These are phyloP conservation scores for Lasiosphaeria miniovina DNA, from an alignment of 495 filamentous ascomycete species.

Conservation along the genomic window DNA sequence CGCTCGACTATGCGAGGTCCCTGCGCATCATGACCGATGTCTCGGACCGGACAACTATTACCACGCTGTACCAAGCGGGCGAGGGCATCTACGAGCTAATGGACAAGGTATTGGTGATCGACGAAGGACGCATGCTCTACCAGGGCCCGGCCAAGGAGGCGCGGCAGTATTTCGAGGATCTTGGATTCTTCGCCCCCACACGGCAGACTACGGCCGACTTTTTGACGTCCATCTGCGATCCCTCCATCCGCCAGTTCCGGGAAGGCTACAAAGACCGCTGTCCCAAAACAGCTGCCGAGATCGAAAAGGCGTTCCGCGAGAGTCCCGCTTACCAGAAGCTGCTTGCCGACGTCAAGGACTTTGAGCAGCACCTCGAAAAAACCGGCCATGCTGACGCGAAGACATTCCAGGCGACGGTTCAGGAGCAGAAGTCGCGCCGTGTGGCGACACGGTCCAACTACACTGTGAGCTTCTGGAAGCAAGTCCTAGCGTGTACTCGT, in stretches of 20 bases:
- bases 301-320: conserved; percentile 59
- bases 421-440: conserved; percentile 39
- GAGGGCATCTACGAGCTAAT: conserved; percentile 80
- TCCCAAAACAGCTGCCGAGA: conserved; percentile 69
- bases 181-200: conserved; percentile 55
- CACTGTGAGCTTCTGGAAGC: conserved; percentile 55
- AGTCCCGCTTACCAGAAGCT: conserved; percentile 50
- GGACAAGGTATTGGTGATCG: conserved; percentile 65
- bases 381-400: conserved; percentile 36
- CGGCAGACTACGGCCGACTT: conserved; percentile 67
- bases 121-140: conserved; percentile 67
- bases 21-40: conserved; percentile 82
- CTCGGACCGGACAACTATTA: conserved; percentile 74
- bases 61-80: conserved; percentile 81
- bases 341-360: conserved; percentile 48
- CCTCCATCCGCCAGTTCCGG: conserved; percentile 58
- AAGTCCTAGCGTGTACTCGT: conserved; percentile 53
- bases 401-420: conserved; percentile 48
- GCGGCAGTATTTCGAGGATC: conserved; percentile 58
- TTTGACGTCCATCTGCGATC: conserved; percentile 68
- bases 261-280: conserved; percentile 60
- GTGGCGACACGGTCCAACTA: conserved; percentile 47
- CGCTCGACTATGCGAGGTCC: conserved; percentile 74
- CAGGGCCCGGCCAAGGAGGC: conserved; percentile 59
- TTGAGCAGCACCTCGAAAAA: conserved; percentile 38